Conservation (phyloP, 768 basidiomycete species). For the Serpula lacrymans region DNA sequence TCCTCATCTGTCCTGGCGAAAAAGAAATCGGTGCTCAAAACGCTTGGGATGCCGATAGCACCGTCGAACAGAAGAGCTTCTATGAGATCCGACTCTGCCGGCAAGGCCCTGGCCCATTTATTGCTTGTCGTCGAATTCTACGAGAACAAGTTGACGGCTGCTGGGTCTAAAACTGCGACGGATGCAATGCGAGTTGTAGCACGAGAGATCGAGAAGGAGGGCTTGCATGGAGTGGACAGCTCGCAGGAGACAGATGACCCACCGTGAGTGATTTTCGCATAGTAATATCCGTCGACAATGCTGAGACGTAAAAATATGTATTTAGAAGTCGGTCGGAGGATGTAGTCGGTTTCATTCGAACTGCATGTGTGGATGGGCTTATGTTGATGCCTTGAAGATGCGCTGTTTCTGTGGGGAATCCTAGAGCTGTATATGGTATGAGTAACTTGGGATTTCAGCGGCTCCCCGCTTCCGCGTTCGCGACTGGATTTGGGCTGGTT, state of each 20-base stretch:
- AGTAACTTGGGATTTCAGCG: too few species aligned
- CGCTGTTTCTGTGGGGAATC: constrained; percentile 16
- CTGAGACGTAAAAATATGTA: constrained; percentile 16
- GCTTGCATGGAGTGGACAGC: constrained; percentile 41
- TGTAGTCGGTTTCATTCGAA: constrained; percentile 51
- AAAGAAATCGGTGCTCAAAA: constrained; percentile 43
- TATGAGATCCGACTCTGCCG: constrained; percentile 29
- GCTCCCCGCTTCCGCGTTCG: constrained; percentile 20
- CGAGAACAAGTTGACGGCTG: constrained; percentile 45
- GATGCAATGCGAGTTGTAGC: constrained; percentile 57
- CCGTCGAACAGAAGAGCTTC: constrained; percentile 21
- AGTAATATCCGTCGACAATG: constrained; percentile 4
- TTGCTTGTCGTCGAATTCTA: constrained; percentile 49
- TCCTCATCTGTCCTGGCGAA: constrained; percentile 47
- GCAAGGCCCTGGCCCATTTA: constrained; percentile 40
- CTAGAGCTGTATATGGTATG: too few species aligned
- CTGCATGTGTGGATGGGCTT: constrained; percentile 53
- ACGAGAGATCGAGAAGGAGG: constrained; percentile 59
- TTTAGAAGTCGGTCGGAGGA: constrained; percentile 43
- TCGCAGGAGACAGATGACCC: constrained; percentile 34
- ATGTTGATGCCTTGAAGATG: constrained; percentile 47
- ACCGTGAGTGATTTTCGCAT: constrained; percentile 37
- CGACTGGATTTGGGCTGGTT: too few species aligned
- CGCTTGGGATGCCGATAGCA: constrained; percentile 30
- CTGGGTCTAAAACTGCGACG: constrained; percentile 45